These are phyloP conservation scores for Capsella bursapastoris DNA, from an alignment of 345 rosid genomes.

Conservation along the genomic window DNA sequence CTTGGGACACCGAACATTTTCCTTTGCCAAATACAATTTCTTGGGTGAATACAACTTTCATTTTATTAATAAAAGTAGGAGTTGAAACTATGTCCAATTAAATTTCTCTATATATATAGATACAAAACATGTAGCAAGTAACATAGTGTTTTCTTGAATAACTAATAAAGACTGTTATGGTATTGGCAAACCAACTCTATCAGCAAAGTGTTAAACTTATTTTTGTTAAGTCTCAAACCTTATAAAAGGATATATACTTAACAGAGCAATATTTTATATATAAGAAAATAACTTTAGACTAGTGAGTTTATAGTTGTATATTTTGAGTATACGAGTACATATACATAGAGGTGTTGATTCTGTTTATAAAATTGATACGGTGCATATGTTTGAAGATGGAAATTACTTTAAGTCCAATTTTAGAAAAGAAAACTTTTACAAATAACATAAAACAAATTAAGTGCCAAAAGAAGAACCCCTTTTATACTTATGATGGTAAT, in stretches of 20 bases:
- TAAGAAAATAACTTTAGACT: background rate
- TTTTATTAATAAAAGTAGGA: constrained; percentile 37
- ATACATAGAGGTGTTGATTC: background rate
- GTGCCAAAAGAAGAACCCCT: background rate
- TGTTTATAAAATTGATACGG: background rate
- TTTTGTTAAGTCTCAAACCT: background rate
- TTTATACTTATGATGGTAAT: background rate
- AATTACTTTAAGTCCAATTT: background rate
- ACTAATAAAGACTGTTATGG: background rate
- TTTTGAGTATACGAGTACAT: background rate
- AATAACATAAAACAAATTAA: background rate
- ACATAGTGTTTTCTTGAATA: background rate
- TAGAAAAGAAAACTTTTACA: background rate
- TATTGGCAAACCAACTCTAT: constrained; percentile 22
- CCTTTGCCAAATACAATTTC: constrained; percentile 42
- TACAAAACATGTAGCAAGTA: constrained; percentile 12
- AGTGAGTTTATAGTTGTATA: background rate
- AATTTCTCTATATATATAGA: background rate
- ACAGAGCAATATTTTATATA: background rate
- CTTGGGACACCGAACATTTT: constrained; percentile 45
- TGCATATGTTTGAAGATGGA: background rate
- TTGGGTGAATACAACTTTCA: constrained; percentile 27
- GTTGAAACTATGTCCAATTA: constrained; percentile 36
- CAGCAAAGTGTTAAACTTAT: background rate
- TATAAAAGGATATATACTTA: background rate